These are phyloP conservation scores for Oryza meyeriana DNA, from an alignment of 176 grass and related monocot species.

Conservation along the genomic window DNA sequence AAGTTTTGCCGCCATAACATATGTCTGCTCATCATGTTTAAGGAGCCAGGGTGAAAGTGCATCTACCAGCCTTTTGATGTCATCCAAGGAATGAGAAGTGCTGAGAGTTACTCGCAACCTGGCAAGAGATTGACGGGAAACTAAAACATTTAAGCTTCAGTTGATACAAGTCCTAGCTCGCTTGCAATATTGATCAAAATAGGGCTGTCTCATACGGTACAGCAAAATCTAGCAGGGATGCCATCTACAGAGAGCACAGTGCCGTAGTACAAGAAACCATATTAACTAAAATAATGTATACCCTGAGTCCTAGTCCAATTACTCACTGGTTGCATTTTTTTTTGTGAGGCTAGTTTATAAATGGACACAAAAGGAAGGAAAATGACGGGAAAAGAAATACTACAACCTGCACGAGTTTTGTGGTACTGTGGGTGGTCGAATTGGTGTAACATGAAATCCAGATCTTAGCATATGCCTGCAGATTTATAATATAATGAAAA, in stretches of 20 bases:
- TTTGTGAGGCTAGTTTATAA: not conserved
- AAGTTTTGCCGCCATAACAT: constrained; percentile 37
- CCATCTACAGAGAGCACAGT: not conserved
- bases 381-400: not conserved
- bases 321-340: not conserved
- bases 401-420: constrained; percentile 81
- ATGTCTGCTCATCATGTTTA: constrained; percentile 18
- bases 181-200: not conserved
- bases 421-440: constrained; percentile 82
- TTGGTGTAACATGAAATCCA: constrained; percentile 92
- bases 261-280: not conserved
- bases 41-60: constrained; percentile 58
- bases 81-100: constrained; percentile 69
- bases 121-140: constrained; percentile 18
- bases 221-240: not conserved
- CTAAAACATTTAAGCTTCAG: not conserved
- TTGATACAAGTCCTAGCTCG: not conserved
- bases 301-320: not conserved
- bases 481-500: constrained; percentile 4
- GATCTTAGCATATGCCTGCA: constrained; percentile 81
- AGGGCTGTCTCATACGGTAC: not conserved
- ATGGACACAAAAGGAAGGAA: not conserved
- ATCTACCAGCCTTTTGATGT: constrained; percentile 60
- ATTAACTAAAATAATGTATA: not conserved
- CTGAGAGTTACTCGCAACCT: constrained; percentile 83